Evolutionary conservation across 352 stramenopile species (phyloP).

Genomic region (Aphanomyces astaci): DNA sequence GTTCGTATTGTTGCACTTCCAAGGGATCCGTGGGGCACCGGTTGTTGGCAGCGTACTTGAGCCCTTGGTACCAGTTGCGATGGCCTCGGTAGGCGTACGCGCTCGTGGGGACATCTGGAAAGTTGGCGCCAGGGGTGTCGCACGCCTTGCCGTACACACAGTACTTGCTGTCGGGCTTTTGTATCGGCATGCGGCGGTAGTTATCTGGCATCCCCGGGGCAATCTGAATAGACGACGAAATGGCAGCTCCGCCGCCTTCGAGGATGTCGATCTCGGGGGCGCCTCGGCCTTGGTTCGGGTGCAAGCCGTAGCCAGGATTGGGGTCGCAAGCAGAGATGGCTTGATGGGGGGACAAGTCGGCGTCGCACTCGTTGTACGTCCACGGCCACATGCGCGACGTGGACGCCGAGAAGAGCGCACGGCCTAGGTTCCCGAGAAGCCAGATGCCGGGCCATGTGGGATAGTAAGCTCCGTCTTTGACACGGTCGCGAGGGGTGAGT

Average conservation of each 20-base stretch:
- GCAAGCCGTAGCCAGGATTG: no score
- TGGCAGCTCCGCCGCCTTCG: no score
- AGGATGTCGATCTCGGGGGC: no score
- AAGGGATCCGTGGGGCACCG: slow-evolving; percentile 25
- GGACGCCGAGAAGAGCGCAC: no score
- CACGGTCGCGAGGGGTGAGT: slow-evolving; percentile 17
- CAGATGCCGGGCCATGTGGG: no score
- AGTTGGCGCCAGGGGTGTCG: slow-evolving; percentile 40
- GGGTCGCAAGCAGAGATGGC: no score
- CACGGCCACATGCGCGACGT: no score
- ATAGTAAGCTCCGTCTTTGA: slow-evolving; percentile 31
- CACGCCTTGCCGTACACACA: slow-evolving; percentile 39
- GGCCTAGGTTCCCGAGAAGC: no score
- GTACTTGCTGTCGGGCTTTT: slow-evolving; percentile 26
- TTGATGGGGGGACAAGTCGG: no score
- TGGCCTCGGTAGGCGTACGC: slow-evolving; percentile 29
- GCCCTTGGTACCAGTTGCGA: slow-evolving; percentile 38
- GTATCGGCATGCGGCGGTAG: slow-evolving; percentile 30
- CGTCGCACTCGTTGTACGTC: no score
- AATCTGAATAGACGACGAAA: slow-evolving; percentile 87
- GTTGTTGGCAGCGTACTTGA: slow-evolving; percentile 37
- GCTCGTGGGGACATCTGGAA: slow-evolving; percentile 37
- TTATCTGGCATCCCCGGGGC: slow-evolving; percentile 51
- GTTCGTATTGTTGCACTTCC: slow-evolving; percentile 32
- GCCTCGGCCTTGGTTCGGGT: no score